Percentiles rank a stretch among this genome's conserved stretches.
phyloP scores from a whole-genome alignment of 345 rosid genomes.

The Clarkia xantiana region DNA sequence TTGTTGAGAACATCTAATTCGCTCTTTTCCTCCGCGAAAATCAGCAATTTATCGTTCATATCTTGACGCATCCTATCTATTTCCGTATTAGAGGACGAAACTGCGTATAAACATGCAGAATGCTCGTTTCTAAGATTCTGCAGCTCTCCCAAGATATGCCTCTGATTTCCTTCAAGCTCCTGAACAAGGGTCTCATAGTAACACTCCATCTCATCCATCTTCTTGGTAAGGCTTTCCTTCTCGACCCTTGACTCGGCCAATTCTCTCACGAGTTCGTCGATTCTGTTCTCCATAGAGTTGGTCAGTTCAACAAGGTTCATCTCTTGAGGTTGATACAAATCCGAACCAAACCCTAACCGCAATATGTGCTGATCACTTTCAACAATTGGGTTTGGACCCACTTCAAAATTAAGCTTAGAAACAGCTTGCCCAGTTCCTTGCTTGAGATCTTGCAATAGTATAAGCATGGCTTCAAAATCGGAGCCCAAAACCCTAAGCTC shows the following conservation, averaged over 20 bases:
- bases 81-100: constrained; percentile 69
- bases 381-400: constrained; percentile 20
- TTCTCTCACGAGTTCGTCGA: constrained; percentile 73
- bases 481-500: constrained; percentile 39
- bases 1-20: constrained; percentile 44
- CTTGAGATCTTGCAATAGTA: constrained; percentile 55
- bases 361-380: constrained; percentile 30
- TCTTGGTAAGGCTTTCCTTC: constrained; percentile 66
- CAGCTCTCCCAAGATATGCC: constrained; percentile 80
- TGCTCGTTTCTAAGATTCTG: constrained; percentile 87
- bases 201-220: constrained; percentile 98
- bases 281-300: constrained; percentile 54
- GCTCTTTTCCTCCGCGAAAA: constrained; percentile 56
- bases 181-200: constrained; percentile 87
- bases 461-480: constrained; percentile 53
- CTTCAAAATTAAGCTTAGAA: constrained; percentile 23
- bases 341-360: constrained; percentile 42
- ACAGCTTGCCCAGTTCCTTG: constrained; percentile 40
- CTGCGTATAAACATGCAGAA: constrained; percentile 51
- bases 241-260: constrained; percentile 83
- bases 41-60: constrained; percentile 43
- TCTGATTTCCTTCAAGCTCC: constrained; percentile 97
- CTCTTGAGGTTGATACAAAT: constrained; percentile 63
- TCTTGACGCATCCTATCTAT: constrained; percentile 58
- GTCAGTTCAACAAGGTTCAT: constrained; percentile 35